A percentile compares a stretch with the other conserved stretches of the same genome.
phyloP scores from a whole-genome alignment of 257 asterid genomes.

The Solanum piurae region DNA sequence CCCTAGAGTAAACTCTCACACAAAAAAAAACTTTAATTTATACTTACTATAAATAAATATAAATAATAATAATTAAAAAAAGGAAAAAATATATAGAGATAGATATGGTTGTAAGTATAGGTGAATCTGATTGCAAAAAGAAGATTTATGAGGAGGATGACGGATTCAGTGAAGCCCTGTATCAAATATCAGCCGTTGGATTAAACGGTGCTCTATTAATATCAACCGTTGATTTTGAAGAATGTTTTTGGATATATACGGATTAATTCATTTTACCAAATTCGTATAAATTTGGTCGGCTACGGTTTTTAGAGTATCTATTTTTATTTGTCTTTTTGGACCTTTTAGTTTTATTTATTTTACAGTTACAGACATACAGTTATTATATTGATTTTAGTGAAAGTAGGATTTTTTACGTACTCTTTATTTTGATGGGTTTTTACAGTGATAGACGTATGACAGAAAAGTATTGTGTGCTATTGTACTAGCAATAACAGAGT shows the following conservation, averaged over 20 bases:
- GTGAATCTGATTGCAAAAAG: neutral
- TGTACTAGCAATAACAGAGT: neutral
- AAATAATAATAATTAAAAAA: neutral
- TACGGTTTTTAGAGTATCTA: neutral
- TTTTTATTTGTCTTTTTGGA: neutral
- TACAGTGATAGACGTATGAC: neutral
- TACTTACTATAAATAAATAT: neutral
- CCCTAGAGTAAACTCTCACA: neutral
- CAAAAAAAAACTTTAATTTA: neutral
- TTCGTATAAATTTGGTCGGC: neutral
- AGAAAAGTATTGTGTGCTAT: neutral
- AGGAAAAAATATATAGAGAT: neutral
- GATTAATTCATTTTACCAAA: neutral
- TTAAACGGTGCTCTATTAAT: neutral
- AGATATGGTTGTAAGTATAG: constrained; percentile 1
- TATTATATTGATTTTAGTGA: neutral
- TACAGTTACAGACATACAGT: neutral
- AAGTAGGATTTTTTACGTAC: neutral
- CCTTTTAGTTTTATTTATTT: neutral
- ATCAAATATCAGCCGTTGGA: neutral
- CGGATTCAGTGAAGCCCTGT: neutral
- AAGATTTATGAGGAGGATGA: constrained; percentile 3
- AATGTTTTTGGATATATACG: neutral
- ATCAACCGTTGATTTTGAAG: neutral
- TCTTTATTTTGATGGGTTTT: neutral